Conservation (phyloP, 2,329 filamentous ascomycete species). For the Reticulascus tulasneorum region DNA sequence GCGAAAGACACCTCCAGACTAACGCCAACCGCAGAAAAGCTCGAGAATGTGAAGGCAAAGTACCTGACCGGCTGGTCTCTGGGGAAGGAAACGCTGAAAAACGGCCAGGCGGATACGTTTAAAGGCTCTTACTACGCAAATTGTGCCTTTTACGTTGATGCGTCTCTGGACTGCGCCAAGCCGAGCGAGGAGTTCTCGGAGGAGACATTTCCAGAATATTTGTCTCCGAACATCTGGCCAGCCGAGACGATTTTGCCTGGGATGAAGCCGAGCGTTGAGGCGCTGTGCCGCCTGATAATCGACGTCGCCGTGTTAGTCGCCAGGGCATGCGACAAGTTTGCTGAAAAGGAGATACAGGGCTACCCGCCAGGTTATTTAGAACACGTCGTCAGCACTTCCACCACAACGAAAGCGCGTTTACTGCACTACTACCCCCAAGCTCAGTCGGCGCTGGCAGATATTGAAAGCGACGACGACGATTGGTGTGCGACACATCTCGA, state of each 20-base stretch:
- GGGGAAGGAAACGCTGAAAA: constrained; percentile 76
- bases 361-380: constrained; percentile 81
- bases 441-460: constrained; percentile 10
- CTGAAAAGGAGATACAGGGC: constrained; percentile 68
- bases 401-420: constrained; percentile 84
- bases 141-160: constrained; percentile 71
- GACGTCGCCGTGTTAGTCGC: constrained; percentile 87
- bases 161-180: constrained; percentile 55
- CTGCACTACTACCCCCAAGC: constrained; percentile 83
- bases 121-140: constrained; percentile 86
- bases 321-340: constrained; percentile 83
- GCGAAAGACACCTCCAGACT: not conserved
- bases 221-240: constrained; percentile 88
- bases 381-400: constrained; percentile 77
- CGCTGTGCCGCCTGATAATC: constrained; percentile 79
- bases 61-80: constrained; percentile 74
- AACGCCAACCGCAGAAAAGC: constrained; percentile 35
- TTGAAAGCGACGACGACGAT: constrained; percentile 63
- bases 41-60: constrained; percentile 58
- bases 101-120: constrained; percentile 72
- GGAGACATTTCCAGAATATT: constrained; percentile 78
- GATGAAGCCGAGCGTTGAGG: constrained; percentile 69
- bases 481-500: constrained; percentile 94
- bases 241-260: constrained; percentile 63
- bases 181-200: constrained; percentile 56